Conservation (phyloP, 305 asterid genomes). For the Fraxinus greggii region DNA sequence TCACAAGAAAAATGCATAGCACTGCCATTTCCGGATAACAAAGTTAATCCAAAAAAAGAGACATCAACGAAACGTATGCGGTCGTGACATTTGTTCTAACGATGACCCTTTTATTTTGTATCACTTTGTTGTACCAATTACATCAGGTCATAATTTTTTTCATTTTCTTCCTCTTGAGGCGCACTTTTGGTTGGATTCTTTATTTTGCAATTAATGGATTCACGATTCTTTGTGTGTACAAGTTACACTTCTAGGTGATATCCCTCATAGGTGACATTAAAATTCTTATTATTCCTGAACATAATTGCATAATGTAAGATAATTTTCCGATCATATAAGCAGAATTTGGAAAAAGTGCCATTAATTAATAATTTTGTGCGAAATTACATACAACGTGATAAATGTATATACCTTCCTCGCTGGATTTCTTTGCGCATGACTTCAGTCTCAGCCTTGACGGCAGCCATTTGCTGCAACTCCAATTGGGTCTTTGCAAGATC, state of each 20-base stretch:
- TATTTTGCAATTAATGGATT: neutral
- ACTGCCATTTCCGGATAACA: neutral
- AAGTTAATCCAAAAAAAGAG: conserved; percentile 14
- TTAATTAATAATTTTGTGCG: neutral
- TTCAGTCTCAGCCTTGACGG: conserved; percentile 51
- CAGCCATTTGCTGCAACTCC: conserved; percentile 43
- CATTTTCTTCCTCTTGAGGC: neutral
- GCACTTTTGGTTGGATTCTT: neutral
- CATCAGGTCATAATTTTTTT: neutral
- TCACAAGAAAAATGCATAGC: conserved; percentile 10
- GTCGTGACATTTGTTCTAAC: conserved; percentile 4
- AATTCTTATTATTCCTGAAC: neutral
- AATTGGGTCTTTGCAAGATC: conserved; percentile 38
- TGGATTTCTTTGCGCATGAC: conserved; percentile 50
- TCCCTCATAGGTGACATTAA: neutral
- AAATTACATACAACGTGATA: neutral
- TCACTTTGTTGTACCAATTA: neutral
- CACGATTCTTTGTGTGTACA: neutral
- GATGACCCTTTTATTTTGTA: neutral
- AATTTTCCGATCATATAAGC: neutral
- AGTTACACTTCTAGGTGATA: neutral
- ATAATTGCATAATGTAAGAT: neutral
- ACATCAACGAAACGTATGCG: neutral
- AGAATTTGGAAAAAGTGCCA: neutral
- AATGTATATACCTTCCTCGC: conserved; percentile 65